These are phyloP conservation scores for Sarocladium oryzae DNA, from an alignment of 2,329 filamentous ascomycete genomes.

Conservation along the genomic window DNA sequence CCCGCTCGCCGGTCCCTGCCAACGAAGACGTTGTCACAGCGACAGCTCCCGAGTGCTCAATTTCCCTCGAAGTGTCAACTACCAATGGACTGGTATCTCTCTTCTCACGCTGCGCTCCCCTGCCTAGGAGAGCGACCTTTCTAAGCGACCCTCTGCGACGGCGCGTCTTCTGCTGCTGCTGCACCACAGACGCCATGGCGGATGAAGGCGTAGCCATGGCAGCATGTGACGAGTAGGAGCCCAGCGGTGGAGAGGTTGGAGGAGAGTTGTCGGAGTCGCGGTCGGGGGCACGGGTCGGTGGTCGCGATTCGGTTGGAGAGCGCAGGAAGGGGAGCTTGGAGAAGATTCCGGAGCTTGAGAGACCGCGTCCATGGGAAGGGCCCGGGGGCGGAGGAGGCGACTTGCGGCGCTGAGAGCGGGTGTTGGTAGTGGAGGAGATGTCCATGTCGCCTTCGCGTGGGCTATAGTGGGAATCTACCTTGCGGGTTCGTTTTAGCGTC, in stretches of 20 bases:
- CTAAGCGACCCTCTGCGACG: constrained; percentile 78
- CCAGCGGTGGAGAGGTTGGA: not conserved
- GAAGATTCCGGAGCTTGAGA: constrained; percentile 57
- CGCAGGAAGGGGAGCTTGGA: constrained; percentile 66
- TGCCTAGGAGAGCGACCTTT: constrained; percentile 78
- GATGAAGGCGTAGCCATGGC: constrained; percentile 22
- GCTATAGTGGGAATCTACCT: not conserved
- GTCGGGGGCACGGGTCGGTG: constrained; percentile 25
- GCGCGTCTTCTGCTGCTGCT: constrained; percentile 46
- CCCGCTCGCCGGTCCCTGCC: constrained; percentile 15
- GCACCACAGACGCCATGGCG: constrained; percentile 4
- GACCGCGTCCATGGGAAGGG: constrained; percentile 33
- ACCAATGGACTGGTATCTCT: constrained; percentile 43
- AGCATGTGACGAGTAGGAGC: constrained; percentile 14
- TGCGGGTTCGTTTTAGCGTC: not conserved
- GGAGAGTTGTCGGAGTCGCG: constrained; percentile 14
- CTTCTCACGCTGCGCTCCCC: constrained; percentile 57
- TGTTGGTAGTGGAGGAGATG: not conserved
- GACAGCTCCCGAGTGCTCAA: not conserved
- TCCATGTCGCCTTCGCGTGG: not conserved
- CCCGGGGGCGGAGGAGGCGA: constrained; percentile 13
- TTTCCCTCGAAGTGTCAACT: constrained; percentile 30
- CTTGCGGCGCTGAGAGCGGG: constrained; percentile 1
- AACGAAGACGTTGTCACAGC: not conserved
- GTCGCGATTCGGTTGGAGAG: constrained; percentile 22